These are phyloP conservation scores for Yarrowia osloensis DNA, from an alignment of 805 yeast genomes.

Conservation along the genomic window DNA sequence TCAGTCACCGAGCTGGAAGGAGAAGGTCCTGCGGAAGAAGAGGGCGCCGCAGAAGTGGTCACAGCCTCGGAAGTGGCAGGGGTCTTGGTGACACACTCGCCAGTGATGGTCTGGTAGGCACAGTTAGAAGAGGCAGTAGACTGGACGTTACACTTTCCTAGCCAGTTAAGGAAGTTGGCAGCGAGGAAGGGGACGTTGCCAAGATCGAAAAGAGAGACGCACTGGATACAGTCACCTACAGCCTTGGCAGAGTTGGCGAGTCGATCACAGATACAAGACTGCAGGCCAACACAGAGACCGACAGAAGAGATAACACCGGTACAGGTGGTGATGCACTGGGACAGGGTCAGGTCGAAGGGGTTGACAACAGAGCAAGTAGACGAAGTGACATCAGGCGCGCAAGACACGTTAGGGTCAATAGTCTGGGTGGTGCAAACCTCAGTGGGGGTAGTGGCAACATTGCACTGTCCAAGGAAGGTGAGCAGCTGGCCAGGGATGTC, in stretches of 20 bases:
- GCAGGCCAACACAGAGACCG: slow-evolving; percentile 10
- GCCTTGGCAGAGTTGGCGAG: slow-evolving; percentile 2
- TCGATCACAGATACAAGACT: slow-evolving; percentile 6
- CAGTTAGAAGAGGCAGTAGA: not conserved
- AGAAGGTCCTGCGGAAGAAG: not conserved
- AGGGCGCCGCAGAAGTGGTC: slow-evolving; percentile 1
- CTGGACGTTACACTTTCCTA: not conserved
- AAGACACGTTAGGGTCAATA: slow-evolving; percentile 2
- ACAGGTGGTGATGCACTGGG: slow-evolving; percentile 15
- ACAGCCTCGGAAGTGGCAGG: not conserved
- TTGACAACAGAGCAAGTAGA: slow-evolving; percentile 6
- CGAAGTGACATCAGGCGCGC: not conserved
- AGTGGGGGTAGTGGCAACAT: no score
- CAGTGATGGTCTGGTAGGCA: slow-evolving; percentile 11
- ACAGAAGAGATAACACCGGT: not conserved
- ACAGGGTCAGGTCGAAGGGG: slow-evolving; percentile 2
- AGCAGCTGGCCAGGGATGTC: no score
- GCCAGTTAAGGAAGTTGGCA: slow-evolving; percentile 22
- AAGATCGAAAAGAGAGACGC: not conserved
- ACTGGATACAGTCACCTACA: slow-evolving; percentile 16
- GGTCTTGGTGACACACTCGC: not conserved
- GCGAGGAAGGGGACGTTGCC: slow-evolving; percentile 5
- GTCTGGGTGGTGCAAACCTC: no score
- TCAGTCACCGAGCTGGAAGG: slow-evolving; percentile 11
- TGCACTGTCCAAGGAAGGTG: no score